These are phyloP conservation scores for Didymella pinodella DNA, from an alignment of 2,329 filamentous ascomycete genomes.

Conservation along the genomic window DNA sequence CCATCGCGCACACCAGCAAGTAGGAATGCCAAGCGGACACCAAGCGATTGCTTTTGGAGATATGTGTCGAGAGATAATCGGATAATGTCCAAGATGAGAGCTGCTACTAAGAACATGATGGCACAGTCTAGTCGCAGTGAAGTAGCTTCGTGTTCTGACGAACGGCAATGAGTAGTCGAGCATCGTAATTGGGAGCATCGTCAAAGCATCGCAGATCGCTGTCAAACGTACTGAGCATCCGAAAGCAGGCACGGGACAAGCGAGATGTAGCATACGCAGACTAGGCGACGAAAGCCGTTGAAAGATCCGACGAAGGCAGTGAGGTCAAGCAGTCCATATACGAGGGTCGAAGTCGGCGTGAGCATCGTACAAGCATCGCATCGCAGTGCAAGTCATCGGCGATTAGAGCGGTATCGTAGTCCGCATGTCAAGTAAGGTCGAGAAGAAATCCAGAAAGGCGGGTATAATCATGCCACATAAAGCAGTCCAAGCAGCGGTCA, in stretches of 20 bases:
- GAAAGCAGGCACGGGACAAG: conserved; percentile 14
- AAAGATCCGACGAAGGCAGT: conserved; percentile 10
- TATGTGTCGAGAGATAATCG: conserved; percentile 7
- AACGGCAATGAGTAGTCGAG: not conserved
- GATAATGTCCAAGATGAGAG: conserved; percentile 3
- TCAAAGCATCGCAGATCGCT: conserved; percentile 1
- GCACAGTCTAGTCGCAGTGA: conserved; percentile 14
- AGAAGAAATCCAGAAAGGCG: conserved; percentile 27
- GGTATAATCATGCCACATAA: conserved; percentile 39
- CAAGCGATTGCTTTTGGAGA: conserved; percentile 7
- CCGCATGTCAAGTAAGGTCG: conserved; percentile 28
- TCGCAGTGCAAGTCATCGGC: conserved; percentile 33
- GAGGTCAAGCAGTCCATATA: conserved; percentile 17
- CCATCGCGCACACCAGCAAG: not conserved
- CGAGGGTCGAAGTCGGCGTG: conserved; percentile 8
- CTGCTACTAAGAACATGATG: conserved; percentile 1
- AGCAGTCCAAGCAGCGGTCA: conserved; percentile 44
- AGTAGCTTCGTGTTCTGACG: not conserved
- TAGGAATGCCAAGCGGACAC: not conserved
- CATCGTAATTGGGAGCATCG: not conserved
- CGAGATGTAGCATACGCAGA: conserved; percentile 15
- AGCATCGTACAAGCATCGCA: conserved; percentile 22
- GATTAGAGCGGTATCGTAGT: conserved; percentile 13
- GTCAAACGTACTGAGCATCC: conserved; percentile 14
- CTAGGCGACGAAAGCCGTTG: conserved; percentile 12